phyloP scores from a whole-genome alignment of 2,329 filamentous ascomycete genomes.

The Seiridium cupressi region DNA sequence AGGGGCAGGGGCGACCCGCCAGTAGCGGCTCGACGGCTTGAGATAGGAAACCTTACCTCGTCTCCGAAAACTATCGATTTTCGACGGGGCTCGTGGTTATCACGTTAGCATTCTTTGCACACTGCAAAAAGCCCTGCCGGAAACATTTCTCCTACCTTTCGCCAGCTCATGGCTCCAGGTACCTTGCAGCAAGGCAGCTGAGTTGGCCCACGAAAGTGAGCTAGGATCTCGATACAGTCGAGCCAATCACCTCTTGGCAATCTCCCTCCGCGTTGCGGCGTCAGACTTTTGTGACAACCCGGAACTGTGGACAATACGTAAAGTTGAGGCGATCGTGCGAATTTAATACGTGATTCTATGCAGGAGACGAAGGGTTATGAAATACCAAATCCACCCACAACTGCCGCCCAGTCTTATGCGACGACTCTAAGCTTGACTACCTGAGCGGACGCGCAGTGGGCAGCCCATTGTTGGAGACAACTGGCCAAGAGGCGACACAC shows the following conservation, averaged over 20 bases:
- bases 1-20: not conserved
- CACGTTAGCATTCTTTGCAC: not conserved
- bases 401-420: no score
- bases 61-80: constrained; percentile 8
- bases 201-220: not conserved
- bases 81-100: no score
- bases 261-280: constrained; percentile 4
- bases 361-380: not conserved
- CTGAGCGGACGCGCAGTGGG: no score
- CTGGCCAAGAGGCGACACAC: not conserved
- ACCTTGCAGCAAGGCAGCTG: constrained; percentile 6
- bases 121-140: not conserved
- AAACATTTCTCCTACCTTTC: not conserved
- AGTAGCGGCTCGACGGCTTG: not conserved
- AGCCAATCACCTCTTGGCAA: not conserved
- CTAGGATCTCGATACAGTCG: not conserved
- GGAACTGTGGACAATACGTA: not conserved
- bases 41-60: constrained; percentile 1
- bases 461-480: no score
- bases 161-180: not conserved
- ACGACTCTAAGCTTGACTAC: no score
- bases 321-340: not conserved
- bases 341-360: not conserved
- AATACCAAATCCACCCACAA: no score
- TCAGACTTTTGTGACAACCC: no score